Percentiles rank a stretch among this genome's conserved stretches.
phyloP scores from a whole-genome alignment of 192 early-diverging fungal species.

The Linnemannia zychae region DNA sequence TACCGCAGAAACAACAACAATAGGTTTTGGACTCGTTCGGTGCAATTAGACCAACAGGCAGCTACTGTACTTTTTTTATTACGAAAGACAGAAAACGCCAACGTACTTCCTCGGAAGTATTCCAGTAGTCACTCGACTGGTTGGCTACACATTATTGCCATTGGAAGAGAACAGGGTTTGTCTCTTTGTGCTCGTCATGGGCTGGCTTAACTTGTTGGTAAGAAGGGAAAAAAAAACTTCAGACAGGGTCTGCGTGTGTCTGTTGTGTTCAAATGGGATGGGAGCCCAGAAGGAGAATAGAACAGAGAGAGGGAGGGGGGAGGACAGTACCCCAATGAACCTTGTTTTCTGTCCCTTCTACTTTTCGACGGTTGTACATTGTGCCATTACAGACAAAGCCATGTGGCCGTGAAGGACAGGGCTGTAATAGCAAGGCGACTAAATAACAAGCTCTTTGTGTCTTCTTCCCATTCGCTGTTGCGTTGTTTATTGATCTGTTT shows the following conservation, averaged over 20 bases:
- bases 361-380: background rate
- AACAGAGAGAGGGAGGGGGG: background rate
- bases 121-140: background rate
- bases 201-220: background rate
- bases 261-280: background rate
- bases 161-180: background rate
- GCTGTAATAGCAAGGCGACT: too few species aligned
- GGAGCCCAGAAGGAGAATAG: background rate
- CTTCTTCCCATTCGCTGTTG: background rate
- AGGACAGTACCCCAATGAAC: background rate
- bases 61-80: background rate
- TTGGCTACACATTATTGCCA: background rate
- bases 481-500: background rate
- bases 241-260: background rate
- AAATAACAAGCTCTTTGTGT: background rate
- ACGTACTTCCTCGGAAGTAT: background rate
- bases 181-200: constrained; percentile 1
- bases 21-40: background rate
- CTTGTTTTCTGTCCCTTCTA: background rate
- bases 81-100: constrained; percentile 1
- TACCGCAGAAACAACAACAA: background rate
- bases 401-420: constrained; percentile 9
- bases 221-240: background rate
- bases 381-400: background rate
- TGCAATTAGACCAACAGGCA: background rate